Evolutionary conservation across 2,329 filamentous ascomycete genomes (phyloP).

Genomic region (Fusarium begoniae): DNA sequence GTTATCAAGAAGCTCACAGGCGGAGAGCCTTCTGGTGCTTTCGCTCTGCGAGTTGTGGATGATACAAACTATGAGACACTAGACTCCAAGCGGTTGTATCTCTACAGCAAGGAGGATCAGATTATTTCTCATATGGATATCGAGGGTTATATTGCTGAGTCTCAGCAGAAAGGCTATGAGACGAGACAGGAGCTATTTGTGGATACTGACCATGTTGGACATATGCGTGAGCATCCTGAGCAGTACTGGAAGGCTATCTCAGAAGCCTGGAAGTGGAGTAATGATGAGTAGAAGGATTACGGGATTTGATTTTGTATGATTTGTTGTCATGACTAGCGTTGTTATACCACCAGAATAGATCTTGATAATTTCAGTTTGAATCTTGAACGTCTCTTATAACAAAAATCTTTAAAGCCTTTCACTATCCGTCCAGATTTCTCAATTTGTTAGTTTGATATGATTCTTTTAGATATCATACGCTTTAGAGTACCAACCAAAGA

Average conservation of each 20-base stretch:
- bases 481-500: too few relatives aligned
- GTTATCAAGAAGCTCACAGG: conserved; percentile 50
- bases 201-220: conserved; percentile 68
- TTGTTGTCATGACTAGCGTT: conserved; percentile 12
- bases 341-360: conserved; percentile 15
- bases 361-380: not conserved
- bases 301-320: not conserved
- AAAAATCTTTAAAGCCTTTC: not conserved
- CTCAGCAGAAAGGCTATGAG: conserved; percentile 58
- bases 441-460: not conserved
- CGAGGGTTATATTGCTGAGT: conserved; percentile 61
- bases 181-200: conserved; percentile 63
- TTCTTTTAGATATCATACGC: not conserved
- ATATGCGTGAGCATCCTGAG: conserved; percentile 64
- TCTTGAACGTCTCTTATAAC: not conserved
- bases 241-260: conserved; percentile 65
- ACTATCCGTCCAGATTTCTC: not conserved
- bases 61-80: conserved; percentile 49
- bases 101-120: conserved; percentile 67
- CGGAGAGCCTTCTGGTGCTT: conserved; percentile 52
- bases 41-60: conserved; percentile 49
- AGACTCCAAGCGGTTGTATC: conserved; percentile 59
- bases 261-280: conserved; percentile 40
- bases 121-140: conserved; percentile 66
- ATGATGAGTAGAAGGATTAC: conserved; percentile 6